Base-by-base conservation (phyloP, 192 early-diverging fungal species). In the Jimgerdemannia flammicorona region DNA sequence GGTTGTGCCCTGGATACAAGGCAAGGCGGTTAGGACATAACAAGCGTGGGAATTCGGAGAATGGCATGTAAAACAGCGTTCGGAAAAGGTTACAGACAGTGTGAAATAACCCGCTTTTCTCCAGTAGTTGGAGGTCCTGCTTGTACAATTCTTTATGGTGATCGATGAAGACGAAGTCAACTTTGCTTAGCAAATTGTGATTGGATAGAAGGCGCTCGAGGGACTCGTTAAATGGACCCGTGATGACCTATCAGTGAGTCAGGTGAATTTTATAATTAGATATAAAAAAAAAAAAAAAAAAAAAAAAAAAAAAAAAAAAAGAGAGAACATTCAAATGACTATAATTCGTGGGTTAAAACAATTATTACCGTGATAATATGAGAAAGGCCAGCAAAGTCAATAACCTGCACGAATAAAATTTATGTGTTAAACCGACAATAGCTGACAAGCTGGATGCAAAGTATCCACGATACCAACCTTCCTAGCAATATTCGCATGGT, bases 151-250 rank as follows among this genome's bases (percentile, higher is more conserved):
- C 68, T 70, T 76, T 76, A 49, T 44, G 72, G 64, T 76, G 75
- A 20, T 76, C 75, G 70, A 76, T 72, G 64, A 76, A 70, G 59
- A 76, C 19, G 8, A 67, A 63, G 18, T 76, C 75, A 20, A 76
- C 69, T 3, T 72, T 73, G 72, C 72, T 64, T 20, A 54, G 7
- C 42, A 67, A 66, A 40, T 73, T 66, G 40, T 64, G 63, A 14
- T 19, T 4, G 14, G 65, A 20, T 40, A 44, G 72, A 66, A 73
- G 66, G 0, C 43, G 54, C 1, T 19, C 19, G 39, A 73, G 39
- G 40, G 54, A 43, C 19, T 19, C 20, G 44, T 66, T 18, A 39
- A 64, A 73, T 9, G 64, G 20, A 67, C 72, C 72, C 44, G 63
- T 64, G 19, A 73, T 73, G 40, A 73, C 40, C 72, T 73, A 73